A percentile compares a stretch with the other conserved stretches of the same genome.
Conservation (phyloP, 1,284 basidiomycete genomes). For the Cutaneotrichosporon sp. region DNA sequence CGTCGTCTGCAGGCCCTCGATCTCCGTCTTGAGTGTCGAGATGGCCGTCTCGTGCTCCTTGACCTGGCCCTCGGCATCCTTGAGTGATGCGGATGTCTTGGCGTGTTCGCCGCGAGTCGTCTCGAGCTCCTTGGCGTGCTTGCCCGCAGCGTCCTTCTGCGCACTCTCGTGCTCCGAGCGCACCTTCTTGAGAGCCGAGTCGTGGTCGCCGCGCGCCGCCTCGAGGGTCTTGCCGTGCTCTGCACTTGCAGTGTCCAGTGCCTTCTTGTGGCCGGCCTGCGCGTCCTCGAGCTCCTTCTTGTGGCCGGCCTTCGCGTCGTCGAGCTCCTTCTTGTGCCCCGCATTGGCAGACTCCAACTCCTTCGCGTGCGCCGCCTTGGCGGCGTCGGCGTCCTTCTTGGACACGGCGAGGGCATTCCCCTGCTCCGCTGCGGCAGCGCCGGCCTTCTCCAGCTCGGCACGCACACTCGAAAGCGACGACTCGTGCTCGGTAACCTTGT, state of each 20-base stretch:
- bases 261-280: slow-evolving; percentile 13
- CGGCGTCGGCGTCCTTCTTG: background rate
- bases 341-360: slow-evolving; percentile 6
- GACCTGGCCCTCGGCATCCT: slow-evolving; percentile 12
- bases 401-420: slow-evolving; percentile 1
- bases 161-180: slow-evolving; percentile 8
- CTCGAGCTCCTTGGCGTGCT: slow-evolving; percentile 4
- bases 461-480: slow-evolving; percentile 11
- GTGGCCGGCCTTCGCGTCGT: slow-evolving; percentile 8
- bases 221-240: slow-evolving; percentile 10
- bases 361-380: slow-evolving; percentile 1
- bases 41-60: slow-evolving; percentile 11
- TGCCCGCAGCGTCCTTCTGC: background rate
- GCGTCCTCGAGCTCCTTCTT: slow-evolving; percentile 7
- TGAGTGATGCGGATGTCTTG: slow-evolving; percentile 4
- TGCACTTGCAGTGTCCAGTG: slow-evolving; percentile 1
- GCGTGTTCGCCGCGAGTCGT: slow-evolving; percentile 7
- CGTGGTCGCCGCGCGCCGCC: background rate
- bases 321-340: slow-evolving; percentile 12
- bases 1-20: slow-evolving; percentile 11
- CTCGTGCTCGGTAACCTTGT: slow-evolving; percentile 15
- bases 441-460: slow-evolving; percentile 14
- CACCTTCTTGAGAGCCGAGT: background rate
- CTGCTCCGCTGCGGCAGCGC: slow-evolving; percentile 7
- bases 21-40: slow-evolving; percentile 7